Evolutionary conservation across 768 basidiomycete genomes (phyloP), one percentile per base, ranked within the genome.

Genomic region (Lanmaoa pseudosensibilis): DNA sequence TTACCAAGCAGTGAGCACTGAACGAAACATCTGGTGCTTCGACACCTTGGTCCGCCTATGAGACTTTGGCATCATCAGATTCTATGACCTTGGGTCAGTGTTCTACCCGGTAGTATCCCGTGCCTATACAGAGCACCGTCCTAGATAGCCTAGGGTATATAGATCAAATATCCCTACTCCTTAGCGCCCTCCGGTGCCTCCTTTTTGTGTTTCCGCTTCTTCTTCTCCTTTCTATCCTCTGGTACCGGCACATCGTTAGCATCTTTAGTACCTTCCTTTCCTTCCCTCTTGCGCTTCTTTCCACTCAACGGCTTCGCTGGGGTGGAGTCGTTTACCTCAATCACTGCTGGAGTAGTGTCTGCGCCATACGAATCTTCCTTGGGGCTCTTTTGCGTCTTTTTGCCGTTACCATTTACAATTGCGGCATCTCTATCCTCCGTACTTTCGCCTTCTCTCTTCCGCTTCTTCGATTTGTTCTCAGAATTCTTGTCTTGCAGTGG

Each of bases 401-500:
- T 67, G 36, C 57, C 50, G 34, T 57, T 61, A 18, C 50, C 58
- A 9, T 47, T 41, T 8, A 19, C 50, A 13, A 52, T 56, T 21
- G 23, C 37, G 36, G 53, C 55, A 32, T 59, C 64, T 16, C 43
- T 57, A 18, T 56, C 57, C 11, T 49, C 61, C 5, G 10, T 44
- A 7, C 58, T 60, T 8, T 60, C 33, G 15, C 50, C 45, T 46
- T 58, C 53, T 63, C 65, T 69, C 58, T 69, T 75, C 49, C 73
- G 73, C 59, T 76, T 78, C 57, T 72, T 77, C 38, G 63, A 66
- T 57, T 67, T 66, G 30, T 58, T 62, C 33, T 46, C 54, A 37
- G 60, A 45, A 9, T 32, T 47, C 36, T 37, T 55, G 36, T 56
- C 46, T 46, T 60, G 63, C 43, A 3, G 39, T 13, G 45, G 23